These are phyloP conservation scores for Euphorbia tirucalli DNA, from an alignment of 345 rosid species.

Conservation along the genomic window DNA sequence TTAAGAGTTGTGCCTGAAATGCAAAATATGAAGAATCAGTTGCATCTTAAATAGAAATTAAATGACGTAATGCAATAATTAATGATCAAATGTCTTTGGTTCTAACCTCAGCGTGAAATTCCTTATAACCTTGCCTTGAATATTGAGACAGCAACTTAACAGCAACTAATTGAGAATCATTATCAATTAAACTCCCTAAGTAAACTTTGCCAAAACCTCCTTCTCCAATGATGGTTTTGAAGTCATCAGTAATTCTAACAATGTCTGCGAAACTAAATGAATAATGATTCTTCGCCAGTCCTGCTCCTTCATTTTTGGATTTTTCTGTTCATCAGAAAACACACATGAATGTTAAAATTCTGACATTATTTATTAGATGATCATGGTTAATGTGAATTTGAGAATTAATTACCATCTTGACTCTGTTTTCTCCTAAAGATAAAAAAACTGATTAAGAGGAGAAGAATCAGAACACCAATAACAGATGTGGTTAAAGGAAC, in stretches of 20 bases:
- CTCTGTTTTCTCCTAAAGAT: neutral
- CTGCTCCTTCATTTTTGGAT: slow-evolving; percentile 3
- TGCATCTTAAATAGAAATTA: neutral
- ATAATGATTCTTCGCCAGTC: slow-evolving; percentile 25
- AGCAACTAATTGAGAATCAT: slow-evolving; percentile 37
- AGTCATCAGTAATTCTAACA: slow-evolving; percentile 41
- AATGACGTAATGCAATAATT: too few relatives aligned
- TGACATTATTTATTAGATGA: neutral
- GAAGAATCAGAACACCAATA: neutral
- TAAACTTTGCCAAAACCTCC: slow-evolving; percentile 59
- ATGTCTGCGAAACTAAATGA: slow-evolving; percentile 34
- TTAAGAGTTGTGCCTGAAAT: neutral
- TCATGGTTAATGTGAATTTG: too few relatives aligned
- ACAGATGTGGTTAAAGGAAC: neutral
- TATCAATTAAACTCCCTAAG: slow-evolving; percentile 36
- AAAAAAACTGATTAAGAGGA: neutral
- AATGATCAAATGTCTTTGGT: neutral
- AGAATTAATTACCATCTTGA: neutral
- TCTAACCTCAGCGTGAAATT: slow-evolving; percentile 49
- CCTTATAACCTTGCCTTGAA: slow-evolving; percentile 43
- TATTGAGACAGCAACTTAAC: slow-evolving; percentile 49
- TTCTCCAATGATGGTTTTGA: slow-evolving; percentile 34
- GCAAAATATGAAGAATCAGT: neutral
- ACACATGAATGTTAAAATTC: neutral
- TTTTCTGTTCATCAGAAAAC: neutral